Evolutionary conservation across 768 basidiomycete genomes (phyloP).

Genomic region (Phlebiopsis flavidoalba): DNA sequence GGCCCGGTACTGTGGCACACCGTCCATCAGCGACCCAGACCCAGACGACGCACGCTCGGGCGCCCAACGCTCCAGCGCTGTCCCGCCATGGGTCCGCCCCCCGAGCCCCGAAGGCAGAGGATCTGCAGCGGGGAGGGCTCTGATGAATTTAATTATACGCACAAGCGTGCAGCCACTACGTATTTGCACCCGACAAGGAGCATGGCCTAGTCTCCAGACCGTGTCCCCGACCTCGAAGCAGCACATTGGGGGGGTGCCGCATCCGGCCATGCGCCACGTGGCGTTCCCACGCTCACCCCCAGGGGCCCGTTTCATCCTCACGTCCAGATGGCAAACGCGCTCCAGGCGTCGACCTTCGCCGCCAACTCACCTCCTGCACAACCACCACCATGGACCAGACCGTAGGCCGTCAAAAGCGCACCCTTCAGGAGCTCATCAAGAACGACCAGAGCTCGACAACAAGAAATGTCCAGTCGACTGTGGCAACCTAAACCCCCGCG

Average conservation of each 20-base stretch:
- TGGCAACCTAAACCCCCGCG: constrained; percentile 84
- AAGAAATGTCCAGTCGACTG: constrained; percentile 82
- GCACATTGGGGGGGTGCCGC: neutral
- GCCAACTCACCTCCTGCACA: constrained; percentile 8
- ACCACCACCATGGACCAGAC: constrained; percentile 45
- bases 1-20: neutral
- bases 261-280: neutral
- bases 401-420: constrained; percentile 61
- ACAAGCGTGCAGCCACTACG: neutral
- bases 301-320: neutral
- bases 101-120: neutral
- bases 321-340: neutral
- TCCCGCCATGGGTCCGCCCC: neutral
- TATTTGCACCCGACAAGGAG: neutral
- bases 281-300: constrained; percentile 4
- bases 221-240: neutral
- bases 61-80: neutral
- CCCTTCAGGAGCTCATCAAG: constrained; percentile 70
- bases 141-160: neutral
- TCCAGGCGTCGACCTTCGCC: constrained; percentile 1
- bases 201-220: neutral
- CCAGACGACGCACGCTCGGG: neutral
- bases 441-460: constrained; percentile 70
- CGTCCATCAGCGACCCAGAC: neutral
- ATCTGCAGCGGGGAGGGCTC: neutral